These are phyloP conservation scores for Boletus insuetus DNA, from an alignment of 768 basidiomycete genomes.

Conservation along the genomic window DNA sequence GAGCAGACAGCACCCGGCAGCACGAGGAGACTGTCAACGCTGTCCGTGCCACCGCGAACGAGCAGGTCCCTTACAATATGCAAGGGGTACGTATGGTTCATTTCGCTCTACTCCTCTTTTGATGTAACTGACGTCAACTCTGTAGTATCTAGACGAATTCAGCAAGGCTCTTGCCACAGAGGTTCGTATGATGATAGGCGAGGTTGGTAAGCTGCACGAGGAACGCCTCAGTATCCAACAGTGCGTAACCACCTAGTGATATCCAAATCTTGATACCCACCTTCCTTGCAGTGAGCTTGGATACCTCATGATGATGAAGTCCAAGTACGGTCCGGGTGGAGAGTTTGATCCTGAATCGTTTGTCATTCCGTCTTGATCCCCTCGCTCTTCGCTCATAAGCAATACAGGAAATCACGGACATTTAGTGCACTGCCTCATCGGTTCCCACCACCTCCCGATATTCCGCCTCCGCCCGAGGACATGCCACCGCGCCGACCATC, in stretches of 20 bases:
- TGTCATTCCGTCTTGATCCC: conserved; percentile 2
- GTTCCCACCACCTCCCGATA: conserved; percentile 43
- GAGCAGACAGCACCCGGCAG: conserved; percentile 55
- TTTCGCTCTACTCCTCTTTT: neutral
- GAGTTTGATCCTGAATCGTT: conserved; percentile 84
- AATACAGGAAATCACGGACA: conserved; percentile 43
- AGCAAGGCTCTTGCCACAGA: conserved; percentile 63
- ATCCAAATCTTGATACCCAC: conserved; percentile 2
- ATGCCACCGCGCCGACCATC: conserved; percentile 48
- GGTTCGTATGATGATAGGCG: conserved; percentile 76
- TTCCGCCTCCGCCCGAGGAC: conserved; percentile 44
- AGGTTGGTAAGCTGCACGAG: conserved; percentile 81
- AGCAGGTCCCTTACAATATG: conserved; percentile 75
- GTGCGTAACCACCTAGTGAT: conserved; percentile 43
- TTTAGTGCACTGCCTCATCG: conserved; percentile 39
- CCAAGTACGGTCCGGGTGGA: conserved; percentile 79
- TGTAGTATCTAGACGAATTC: conserved; percentile 77
- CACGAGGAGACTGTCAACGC: conserved; percentile 60
- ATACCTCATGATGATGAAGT: conserved; percentile 61
- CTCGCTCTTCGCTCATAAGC: neutral
- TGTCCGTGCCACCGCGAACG: conserved; percentile 65
- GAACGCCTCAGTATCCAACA: conserved; percentile 74
- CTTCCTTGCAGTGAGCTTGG: conserved; percentile 62
- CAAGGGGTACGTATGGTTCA: conserved; percentile 54
- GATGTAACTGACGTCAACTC: neutral